Conservation (phyloP, 148 eudicot genomes). For the Spergularia bocconei region DNA sequence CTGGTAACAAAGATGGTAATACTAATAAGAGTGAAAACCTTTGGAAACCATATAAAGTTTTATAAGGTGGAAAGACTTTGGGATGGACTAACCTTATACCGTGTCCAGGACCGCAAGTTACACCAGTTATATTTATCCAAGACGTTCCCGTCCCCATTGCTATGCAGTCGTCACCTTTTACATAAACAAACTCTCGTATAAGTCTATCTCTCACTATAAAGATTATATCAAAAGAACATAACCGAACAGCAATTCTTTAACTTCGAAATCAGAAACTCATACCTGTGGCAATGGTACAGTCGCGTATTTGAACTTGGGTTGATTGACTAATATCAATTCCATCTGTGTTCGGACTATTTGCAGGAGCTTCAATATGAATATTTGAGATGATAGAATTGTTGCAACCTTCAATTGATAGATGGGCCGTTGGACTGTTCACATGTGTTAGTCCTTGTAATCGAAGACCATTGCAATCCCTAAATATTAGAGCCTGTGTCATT, state of each 20-base stretch:
- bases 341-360: slow-evolving; percentile 26
- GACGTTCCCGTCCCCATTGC: slow-evolving; percentile 33
- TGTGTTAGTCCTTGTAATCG: slow-evolving; percentile 3
- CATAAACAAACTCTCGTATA: neutral
- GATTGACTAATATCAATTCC: slow-evolving; percentile 17
- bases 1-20: slow-evolving; percentile 13
- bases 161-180: slow-evolving; percentile 31
- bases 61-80: neutral
- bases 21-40: too few species aligned
- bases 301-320: slow-evolving; percentile 15
- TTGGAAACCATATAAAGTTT: too few species aligned
- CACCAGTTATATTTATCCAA: slow-evolving; percentile 27
- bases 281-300: slow-evolving; percentile 21
- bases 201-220: too few species aligned
- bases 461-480: slow-evolving; percentile 15
- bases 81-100: slow-evolving; percentile 48
- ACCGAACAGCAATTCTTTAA: neutral
- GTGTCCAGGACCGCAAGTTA: slow-evolving; percentile 55
- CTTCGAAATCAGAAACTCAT: neutral
- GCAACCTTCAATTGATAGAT: slow-evolving; percentile 17
- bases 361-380: slow-evolving; percentile 21
- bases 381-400: slow-evolving; percentile 15
- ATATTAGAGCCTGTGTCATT: slow-evolving; percentile 1
- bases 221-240: too few species aligned
- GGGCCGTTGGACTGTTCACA: slow-evolving; percentile 10